phyloP scores from a whole-genome alignment of 495 filamentous ascomycete species.

The Annulohypoxylon nitens region DNA sequence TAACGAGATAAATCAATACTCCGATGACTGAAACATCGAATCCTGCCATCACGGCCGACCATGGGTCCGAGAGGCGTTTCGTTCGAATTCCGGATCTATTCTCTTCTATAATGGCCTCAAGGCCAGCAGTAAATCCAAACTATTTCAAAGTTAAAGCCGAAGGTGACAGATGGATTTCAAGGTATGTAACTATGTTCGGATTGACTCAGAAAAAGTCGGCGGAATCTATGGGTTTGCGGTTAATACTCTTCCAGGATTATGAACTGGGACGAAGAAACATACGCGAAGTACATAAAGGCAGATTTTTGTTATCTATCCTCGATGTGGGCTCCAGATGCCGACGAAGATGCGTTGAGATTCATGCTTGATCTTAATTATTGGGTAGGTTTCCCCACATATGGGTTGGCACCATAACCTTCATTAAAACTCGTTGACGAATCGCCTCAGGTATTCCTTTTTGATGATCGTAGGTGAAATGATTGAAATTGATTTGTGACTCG shows the following conservation, averaged over 20 bases:
- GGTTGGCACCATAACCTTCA: no score
- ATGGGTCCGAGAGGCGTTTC: not conserved
- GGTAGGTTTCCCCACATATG: slow-evolving; percentile 18
- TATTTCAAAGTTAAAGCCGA: slow-evolving; percentile 35
- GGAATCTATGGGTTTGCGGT: not conserved
- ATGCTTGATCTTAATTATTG: slow-evolving; percentile 26
- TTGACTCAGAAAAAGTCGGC: no score
- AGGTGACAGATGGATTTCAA: slow-evolving; percentile 32
- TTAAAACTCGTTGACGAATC: not conserved
- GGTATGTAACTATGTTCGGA: slow-evolving; percentile 9
- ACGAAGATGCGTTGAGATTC: slow-evolving; percentile 22
- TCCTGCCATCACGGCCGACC: not conserved
- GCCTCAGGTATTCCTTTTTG: slow-evolving; percentile 13
- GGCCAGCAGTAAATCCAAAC: slow-evolving; percentile 25
- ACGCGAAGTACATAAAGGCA: slow-evolving; percentile 1
- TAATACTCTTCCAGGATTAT: slow-evolving; percentile 6
- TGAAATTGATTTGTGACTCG: not conserved
- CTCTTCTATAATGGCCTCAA: slow-evolving; percentile 33
- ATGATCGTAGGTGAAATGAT: slow-evolving; percentile 20
- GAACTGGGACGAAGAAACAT: slow-evolving; percentile 16
- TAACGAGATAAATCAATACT: not conserved
- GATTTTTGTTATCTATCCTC: slow-evolving; percentile 18
- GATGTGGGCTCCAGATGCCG: slow-evolving; percentile 17
- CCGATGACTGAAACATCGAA: slow-evolving; percentile 3
- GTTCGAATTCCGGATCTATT: slow-evolving; percentile 36